These are phyloP conservation scores for Aspergillus olivimuriae DNA, from an alignment of 495 filamentous ascomycete species.

Conservation along the genomic window DNA sequence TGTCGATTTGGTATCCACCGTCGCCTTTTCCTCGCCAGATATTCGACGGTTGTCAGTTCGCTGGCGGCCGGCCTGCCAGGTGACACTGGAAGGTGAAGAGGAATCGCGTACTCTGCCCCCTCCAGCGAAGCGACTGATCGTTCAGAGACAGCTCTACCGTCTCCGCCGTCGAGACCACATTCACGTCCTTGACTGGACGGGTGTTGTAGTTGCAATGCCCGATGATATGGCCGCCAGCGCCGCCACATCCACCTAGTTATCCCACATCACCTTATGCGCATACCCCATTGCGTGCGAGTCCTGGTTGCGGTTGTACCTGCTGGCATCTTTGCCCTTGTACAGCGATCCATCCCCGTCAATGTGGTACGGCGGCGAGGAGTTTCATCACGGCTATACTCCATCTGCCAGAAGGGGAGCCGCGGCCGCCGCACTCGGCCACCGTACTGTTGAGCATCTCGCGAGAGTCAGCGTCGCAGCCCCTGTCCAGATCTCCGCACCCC, in stretches of 20 bases:
- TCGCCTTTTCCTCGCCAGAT: background rate
- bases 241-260: conserved; percentile 10
- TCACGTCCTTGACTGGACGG: conserved; percentile 1
- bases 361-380: conserved; percentile 8
- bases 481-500: conserved; percentile 1
- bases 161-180: conserved; percentile 5
- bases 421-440: conserved; percentile 5
- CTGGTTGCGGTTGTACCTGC: conserved; percentile 7
- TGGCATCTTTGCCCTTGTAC: conserved; percentile 5
- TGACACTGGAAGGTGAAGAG: conserved; percentile 8
- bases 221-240: conserved; percentile 2
- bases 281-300: conserved; percentile 6
- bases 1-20: conserved; percentile 3
- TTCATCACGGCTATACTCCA: conserved; percentile 10
- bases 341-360: conserved; percentile 5
- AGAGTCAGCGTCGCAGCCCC: conserved; percentile 3
- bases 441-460: conserved; percentile 8
- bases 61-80: conserved; percentile 5
- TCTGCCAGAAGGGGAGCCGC: conserved; percentile 5
- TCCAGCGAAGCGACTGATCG: conserved; percentile 1
- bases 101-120: conserved; percentile 3
- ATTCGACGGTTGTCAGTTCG: conserved; percentile 1
- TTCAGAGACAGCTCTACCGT: conserved; percentile 4
- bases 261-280: conserved; percentile 11
- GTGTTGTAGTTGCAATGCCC: conserved; percentile 11